Evolutionary conservation across 208 protist genomes (phyloP).

Genomic region (Trypanosoma avium): DNA sequence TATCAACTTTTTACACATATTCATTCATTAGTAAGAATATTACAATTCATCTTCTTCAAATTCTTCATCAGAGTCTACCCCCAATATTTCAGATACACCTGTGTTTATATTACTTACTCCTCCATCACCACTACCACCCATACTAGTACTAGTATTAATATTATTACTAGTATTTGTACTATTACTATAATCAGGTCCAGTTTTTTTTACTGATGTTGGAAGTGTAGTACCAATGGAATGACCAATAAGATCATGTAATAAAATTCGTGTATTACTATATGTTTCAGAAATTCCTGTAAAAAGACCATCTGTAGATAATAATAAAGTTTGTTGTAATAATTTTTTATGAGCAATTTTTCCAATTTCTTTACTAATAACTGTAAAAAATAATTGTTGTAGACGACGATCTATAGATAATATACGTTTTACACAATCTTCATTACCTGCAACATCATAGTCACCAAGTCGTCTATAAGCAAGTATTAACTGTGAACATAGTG

Average conservation of each 20-base stretch:
- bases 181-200: background rate
- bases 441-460: conserved; percentile 56
- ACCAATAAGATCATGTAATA: conserved; percentile 3
- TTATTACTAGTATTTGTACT: too few species aligned
- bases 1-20: background rate
- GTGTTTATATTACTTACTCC: too few species aligned
- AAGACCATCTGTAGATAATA: conserved; percentile 52
- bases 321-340: conserved; percentile 48
- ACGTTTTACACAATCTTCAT: conserved; percentile 39
- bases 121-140: too few species aligned
- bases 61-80: conserved; percentile 8
- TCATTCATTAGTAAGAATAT: too few species aligned
- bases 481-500: conserved; percentile 53
- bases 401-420: conserved; percentile 73
- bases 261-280: background rate
- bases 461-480: conserved; percentile 64
- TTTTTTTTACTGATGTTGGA: background rate
- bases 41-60: conserved; percentile 4
- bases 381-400: conserved; percentile 50
- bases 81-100: background rate
- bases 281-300: conserved; percentile 35
- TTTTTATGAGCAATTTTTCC: conserved; percentile 45
- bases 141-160: too few species aligned
- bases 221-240: background rate
- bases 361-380: conserved; percentile 48